A percentile compares a stretch with the other conserved stretches of the same genome.
Conservation (phyloP, 2,329 filamentous ascomycete genomes). For the Penicillium sp. region DNA sequence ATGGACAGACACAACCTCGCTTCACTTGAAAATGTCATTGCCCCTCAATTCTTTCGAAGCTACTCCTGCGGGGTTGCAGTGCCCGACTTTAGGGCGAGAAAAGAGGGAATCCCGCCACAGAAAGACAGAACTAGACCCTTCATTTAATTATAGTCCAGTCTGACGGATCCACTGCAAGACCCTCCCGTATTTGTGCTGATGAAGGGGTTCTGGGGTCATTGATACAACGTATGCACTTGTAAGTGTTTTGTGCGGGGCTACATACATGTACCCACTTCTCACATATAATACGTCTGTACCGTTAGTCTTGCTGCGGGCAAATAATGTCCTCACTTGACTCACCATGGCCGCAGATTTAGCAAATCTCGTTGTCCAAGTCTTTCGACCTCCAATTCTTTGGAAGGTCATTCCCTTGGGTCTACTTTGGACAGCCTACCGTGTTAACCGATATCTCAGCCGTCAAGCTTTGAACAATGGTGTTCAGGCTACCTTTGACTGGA, state of each 20-base stretch:
- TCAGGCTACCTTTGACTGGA: conserved; percentile 5
- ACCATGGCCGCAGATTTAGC: not conserved
- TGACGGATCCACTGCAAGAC: not conserved
- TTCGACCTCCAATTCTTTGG: not conserved
- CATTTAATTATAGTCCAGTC: not conserved
- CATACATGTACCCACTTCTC: not conserved
- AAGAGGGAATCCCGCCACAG: not conserved
- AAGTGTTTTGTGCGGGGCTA: not conserved
- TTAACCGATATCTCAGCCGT: conserved; percentile 5
- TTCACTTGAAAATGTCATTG: not conserved
- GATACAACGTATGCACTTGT: not conserved
- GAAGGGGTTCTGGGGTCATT: not conserved
- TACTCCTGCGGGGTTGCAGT: not conserved
- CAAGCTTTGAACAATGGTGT: conserved; percentile 6
- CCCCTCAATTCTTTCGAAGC: not conserved
- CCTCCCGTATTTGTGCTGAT: not conserved
- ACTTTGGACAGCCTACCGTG: not conserved
- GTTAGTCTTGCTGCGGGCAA: not conserved
- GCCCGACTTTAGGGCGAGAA: not conserved
- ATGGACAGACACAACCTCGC: not conserved
- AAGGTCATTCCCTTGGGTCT: not conserved
- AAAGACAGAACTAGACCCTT: not conserved
- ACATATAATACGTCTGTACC: not conserved
- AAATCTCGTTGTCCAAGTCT: not conserved
- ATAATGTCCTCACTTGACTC: not conserved